Evolutionary conservation across 1,284 basidiomycete species (phyloP).

Genomic region (Bjerkandera adusta): DNA sequence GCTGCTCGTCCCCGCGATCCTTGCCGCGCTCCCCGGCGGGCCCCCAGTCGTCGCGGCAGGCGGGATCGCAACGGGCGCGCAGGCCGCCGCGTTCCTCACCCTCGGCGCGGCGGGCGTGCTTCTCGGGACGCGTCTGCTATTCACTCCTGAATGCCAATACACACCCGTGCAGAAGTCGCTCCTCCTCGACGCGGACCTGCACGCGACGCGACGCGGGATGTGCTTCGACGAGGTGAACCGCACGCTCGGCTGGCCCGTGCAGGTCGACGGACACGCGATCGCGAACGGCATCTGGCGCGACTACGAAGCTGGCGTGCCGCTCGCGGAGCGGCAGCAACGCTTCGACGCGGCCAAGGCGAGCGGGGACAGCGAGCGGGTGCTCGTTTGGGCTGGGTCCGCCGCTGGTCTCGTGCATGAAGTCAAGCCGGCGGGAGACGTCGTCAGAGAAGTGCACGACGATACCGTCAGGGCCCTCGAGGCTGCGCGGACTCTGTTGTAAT

Average conservation of each 20-base stretch:
- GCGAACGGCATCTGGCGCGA: conserved; percentile 59
- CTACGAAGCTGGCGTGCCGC: conserved; percentile 48
- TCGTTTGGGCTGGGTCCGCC: conserved; percentile 72
- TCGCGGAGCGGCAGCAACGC: conserved; percentile 41
- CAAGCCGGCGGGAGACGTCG: conserved; percentile 42
- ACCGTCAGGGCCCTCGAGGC: conserved; percentile 3
- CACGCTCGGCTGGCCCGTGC: conserved; percentile 62
- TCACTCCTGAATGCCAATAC: conserved; percentile 64
- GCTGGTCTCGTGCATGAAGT: conserved; percentile 54
- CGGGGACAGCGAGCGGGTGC: conserved; percentile 47
- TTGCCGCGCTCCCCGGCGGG: conserved; percentile 39
- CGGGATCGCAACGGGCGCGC: conserved; percentile 47
- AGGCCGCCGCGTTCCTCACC: conserved; percentile 63
- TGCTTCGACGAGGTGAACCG: conserved; percentile 64
- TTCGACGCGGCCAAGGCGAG: conserved; percentile 42
- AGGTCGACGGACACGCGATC: conserved; percentile 61
- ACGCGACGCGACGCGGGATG: conserved; percentile 57
- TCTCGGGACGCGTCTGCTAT: conserved; percentile 69
- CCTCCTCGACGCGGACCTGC: conserved; percentile 47
- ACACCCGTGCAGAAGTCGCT: conserved; percentile 51
- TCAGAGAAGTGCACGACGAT: conserved; percentile 14
- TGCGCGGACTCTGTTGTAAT: not conserved
- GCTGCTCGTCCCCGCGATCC: conserved; percentile 53
- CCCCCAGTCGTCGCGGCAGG: conserved; percentile 65
- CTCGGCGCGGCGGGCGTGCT: conserved; percentile 68